Evolutionary conservation across 345 rosid species (phyloP).

Genomic region (Turnera subulata): DNA sequence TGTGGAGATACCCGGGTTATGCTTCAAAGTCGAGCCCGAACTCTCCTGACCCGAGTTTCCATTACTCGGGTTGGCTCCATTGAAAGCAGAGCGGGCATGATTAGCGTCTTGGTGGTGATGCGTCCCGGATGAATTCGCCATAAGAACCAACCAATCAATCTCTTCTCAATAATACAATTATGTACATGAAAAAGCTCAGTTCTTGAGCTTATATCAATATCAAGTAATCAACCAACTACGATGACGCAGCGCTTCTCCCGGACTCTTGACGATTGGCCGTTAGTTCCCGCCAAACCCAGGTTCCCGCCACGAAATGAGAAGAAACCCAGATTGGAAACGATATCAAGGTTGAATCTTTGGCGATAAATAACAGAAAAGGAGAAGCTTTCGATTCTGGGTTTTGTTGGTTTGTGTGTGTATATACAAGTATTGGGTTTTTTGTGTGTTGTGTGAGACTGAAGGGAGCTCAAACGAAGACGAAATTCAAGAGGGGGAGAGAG

Average conservation of each 20-base stretch:
- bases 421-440: no score
- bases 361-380: background rate
- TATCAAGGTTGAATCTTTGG: background rate
- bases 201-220: background rate
- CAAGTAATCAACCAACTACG: background rate
- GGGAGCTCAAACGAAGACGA: constrained; percentile 4
- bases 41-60: constrained; percentile 24
- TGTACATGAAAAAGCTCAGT: no score
- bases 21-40: constrained; percentile 36
- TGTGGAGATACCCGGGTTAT: constrained; percentile 56
- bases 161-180: background rate
- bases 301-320: constrained; percentile 7
- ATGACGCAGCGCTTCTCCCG: no score
- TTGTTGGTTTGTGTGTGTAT: background rate
- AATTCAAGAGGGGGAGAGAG: background rate
- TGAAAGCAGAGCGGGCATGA: constrained; percentile 35
- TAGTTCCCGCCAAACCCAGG: constrained; percentile 7
- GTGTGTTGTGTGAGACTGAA: background rate
- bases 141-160: constrained; percentile 3
- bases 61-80: constrained; percentile 27
- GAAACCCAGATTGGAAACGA: background rate
- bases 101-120: constrained; percentile 35
- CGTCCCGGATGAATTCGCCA: constrained; percentile 56
- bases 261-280: background rate
- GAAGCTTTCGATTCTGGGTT: background rate